phyloP scores from a whole-genome alignment of 164 flowering plant species.

The Kingdonia uniflora region DNA sequence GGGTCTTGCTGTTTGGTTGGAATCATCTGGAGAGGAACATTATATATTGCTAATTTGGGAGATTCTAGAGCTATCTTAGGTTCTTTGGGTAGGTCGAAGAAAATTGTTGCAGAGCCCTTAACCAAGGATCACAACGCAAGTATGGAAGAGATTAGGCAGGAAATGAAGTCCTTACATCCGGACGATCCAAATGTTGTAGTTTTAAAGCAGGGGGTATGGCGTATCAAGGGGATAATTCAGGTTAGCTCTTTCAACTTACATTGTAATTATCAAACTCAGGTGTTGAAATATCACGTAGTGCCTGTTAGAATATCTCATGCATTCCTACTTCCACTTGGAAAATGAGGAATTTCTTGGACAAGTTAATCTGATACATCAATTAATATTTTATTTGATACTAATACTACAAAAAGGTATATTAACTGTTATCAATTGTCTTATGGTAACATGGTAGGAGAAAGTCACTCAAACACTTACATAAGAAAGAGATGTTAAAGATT shows the following conservation, averaged over 20 bases:
- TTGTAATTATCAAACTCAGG: background rate
- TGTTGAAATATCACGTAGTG: too few species aligned
- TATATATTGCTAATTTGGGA: slow-evolving; percentile 64
- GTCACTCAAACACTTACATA: too few species aligned
- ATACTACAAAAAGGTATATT: too few species aligned
- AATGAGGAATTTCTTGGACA: too few species aligned
- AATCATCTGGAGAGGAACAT: slow-evolving; percentile 47
- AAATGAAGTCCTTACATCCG: slow-evolving; percentile 51
- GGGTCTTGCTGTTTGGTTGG: slow-evolving; percentile 90
- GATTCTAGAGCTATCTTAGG: slow-evolving; percentile 81
- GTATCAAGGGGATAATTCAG: slow-evolving; percentile 85
- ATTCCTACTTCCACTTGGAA: too few species aligned
- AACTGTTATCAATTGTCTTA: too few species aligned
- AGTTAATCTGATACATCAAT: too few species aligned
- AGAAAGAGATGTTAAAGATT: too few species aligned
- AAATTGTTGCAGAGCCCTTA: slow-evolving; percentile 53
- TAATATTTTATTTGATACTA: too few species aligned
- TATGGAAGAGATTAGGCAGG: slow-evolving; percentile 60
- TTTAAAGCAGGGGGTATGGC: slow-evolving; percentile 59
- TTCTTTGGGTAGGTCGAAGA: slow-evolving; percentile 30
- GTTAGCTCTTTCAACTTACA: slow-evolving; percentile 17
- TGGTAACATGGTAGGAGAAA: too few species aligned
- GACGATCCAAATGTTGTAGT: slow-evolving; percentile 63
- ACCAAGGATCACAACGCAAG: slow-evolving; percentile 69
- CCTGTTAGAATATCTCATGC: too few species aligned